Evolutionary conservation across 768 basidiomycete species (phyloP), one percentile per base, ranked within the genome.

Genomic region (Lentinula lateritia): DNA sequence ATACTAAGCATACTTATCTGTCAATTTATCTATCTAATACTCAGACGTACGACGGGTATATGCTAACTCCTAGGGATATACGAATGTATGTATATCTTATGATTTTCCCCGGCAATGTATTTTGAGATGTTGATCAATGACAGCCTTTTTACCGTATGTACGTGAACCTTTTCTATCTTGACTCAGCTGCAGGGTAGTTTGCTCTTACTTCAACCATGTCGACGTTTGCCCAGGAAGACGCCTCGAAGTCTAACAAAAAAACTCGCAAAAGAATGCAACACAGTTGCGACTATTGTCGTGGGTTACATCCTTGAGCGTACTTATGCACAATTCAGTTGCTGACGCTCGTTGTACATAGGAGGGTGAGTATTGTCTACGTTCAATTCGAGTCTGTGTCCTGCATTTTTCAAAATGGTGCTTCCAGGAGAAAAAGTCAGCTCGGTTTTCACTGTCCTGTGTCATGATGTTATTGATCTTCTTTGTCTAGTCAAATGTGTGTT

Each of bases 261-360:
- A 48, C 46, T 48, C 46, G 46, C 6, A 48, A 10, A 38, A 72
- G 79, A 36, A 67, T 81, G 16, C 76, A 78, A 43, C 75, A 78
- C 1, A 76, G 78, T 12, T 82, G 80, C 62, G 80, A 82, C 67
- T 70, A 68, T 20, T 82, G 80, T 66, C 73, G 78, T 38, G 73
- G 70, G 63, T 20, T 34, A 6, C 50, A 50, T 8, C 9, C 6
- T 13, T 20, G 3, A 7, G 28, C 28, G 38, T 38, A n/a, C n/a
- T n/a, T n/a, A 28, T 7, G 15, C 4, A 41, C 38, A 15, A 23
- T 5, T 7, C 16, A 41, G 18, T 12, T 32, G 15, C 28, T 45
- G 3, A 36, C 41, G 3, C 7, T 8, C 16, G 9, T 23, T 32
- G n/a, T 20, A 48, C 23, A 45, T n/a, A 58, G 57, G 57, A 58